Percentiles rank a stretch among this genome's conserved stretches.
These are phyloP conservation scores for Phylloporus sp. DNA, from an alignment of 768 basidiomycete genomes.

Conservation along the genomic window DNA sequence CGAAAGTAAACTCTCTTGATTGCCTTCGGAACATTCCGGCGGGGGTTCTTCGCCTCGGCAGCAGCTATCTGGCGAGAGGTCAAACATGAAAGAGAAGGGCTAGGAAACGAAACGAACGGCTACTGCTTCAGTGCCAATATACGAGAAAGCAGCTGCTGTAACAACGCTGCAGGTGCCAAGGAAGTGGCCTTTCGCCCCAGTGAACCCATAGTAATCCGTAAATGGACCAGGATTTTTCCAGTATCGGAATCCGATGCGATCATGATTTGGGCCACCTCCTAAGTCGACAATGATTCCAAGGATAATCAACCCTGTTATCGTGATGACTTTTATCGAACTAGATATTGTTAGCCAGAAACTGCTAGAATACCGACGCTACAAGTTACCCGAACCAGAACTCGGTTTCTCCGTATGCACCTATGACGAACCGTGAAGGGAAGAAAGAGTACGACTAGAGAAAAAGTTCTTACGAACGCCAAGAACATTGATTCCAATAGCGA, in stretches of 20 bases:
- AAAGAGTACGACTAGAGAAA: constrained; percentile 9
- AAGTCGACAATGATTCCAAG: constrained; percentile 46
- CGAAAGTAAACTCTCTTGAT: constrained; percentile 43
- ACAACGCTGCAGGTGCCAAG: constrained; percentile 49
- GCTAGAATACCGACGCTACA: no score
- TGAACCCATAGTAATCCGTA: constrained; percentile 36
- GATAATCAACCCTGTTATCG: constrained; percentile 43
- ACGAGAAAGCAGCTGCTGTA: constrained; percentile 58
- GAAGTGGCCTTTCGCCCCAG: constrained; percentile 50
- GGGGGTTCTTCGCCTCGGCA: constrained; percentile 50
- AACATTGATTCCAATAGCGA: constrained; percentile 45
- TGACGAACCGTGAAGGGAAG: background rate
- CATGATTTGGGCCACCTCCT: constrained; percentile 53
- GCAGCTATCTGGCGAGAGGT: constrained; percentile 34
- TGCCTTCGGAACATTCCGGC: constrained; percentile 39
- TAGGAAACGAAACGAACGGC: constrained; percentile 29
- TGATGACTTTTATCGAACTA: constrained; percentile 51
- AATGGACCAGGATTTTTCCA: constrained; percentile 58
- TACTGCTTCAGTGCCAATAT: constrained; percentile 53
- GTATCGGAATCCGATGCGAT: constrained; percentile 47
- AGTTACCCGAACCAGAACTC: constrained; percentile 46
- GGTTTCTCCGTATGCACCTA: constrained; percentile 43
- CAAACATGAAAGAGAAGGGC: background rate
- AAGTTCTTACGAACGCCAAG: constrained; percentile 39
- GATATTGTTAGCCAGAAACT: background rate